These are phyloP conservation scores for Eucalyptus polybractea DNA, from an alignment of 345 rosid genomes.

Conservation along the genomic window DNA sequence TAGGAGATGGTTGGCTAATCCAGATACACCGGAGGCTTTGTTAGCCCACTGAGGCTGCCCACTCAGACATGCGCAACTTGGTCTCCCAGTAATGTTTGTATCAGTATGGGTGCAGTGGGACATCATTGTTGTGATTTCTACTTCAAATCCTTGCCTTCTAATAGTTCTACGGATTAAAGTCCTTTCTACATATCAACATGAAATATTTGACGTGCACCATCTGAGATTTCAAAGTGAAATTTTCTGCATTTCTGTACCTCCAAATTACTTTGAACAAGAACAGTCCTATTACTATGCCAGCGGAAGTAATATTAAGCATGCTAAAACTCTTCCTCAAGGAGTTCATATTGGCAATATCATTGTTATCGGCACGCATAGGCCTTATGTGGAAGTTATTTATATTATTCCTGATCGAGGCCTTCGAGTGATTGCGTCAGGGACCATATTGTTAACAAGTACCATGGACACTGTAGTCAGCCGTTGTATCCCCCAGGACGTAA, in stretches of 20 bases:
- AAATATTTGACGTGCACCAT: constrained; percentile 69
- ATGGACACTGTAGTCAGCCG: constrained; percentile 64
- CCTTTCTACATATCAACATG: constrained; percentile 34
- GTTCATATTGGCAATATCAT: constrained; percentile 48
- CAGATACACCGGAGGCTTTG: constrained; percentile 27
- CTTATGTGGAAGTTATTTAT: constrained; percentile 84
- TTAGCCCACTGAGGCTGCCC: constrained; percentile 74
- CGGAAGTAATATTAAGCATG: constrained; percentile 4
- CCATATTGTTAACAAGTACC: constrained; percentile 44
- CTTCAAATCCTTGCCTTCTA: constrained; percentile 24
- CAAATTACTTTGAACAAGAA: constrained; percentile 31
- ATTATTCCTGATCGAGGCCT: constrained; percentile 53
- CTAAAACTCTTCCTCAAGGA: constrained; percentile 43
- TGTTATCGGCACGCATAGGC: constrained; percentile 86
- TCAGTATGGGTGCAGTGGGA: constrained; percentile 93
- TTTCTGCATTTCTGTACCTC: constrained; percentile 78
- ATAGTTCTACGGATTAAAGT: constrained; percentile 61
- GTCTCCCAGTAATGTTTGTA: constrained; percentile 56
- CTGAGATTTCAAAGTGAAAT: constrained; percentile 67
- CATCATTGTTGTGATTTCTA: constrained; percentile 53
- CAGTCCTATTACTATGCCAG: constrained; percentile 13
- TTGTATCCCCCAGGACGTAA: constrained; percentile 90
- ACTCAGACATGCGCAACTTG: constrained; percentile 73
- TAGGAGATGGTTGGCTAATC: too few relatives aligned
- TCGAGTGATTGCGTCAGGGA: constrained; percentile 62